A percentile compares a stretch with the other conserved stretches of the same genome.
phyloP scores from a whole-genome alignment of 139 green algal species.

The Coelastrella sp. region DNA sequence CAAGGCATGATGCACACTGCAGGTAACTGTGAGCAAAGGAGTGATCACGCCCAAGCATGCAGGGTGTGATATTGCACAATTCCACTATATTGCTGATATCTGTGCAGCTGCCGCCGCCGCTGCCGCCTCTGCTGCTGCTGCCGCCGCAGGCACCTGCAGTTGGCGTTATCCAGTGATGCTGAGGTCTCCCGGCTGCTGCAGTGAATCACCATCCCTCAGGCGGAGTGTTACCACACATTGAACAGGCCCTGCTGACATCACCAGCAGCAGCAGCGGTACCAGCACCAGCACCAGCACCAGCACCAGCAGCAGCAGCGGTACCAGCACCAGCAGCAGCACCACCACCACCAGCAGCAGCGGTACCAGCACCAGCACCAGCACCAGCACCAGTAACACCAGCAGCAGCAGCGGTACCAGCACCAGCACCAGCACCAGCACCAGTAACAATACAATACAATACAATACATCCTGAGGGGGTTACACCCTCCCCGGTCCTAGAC shows the following conservation, averaged over 20 bases:
- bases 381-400: no score
- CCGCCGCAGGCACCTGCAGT: conserved; percentile 78
- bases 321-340: background rate
- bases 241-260: background rate
- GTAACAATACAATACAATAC: no score
- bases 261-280: background rate
- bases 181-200: conserved; percentile 92
- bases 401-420: no score
- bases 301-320: background rate
- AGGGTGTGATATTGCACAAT: background rate
- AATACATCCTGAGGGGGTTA: no score
- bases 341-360: background rate
- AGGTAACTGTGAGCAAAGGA: no score
- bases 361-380: no score
- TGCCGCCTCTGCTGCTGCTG: background rate
- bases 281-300: conserved; percentile 7
- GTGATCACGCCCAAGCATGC: no score
- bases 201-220: conserved; percentile 47
- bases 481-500: no score
- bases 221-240: conserved; percentile 21
- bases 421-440: no score
- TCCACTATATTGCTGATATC: background rate
- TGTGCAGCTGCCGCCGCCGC: background rate
- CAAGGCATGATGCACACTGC: no score
- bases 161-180: conserved; percentile 93